Base-by-base conservation (phyloP, 345 rosid species). In the Citrus reticulata region DNA sequence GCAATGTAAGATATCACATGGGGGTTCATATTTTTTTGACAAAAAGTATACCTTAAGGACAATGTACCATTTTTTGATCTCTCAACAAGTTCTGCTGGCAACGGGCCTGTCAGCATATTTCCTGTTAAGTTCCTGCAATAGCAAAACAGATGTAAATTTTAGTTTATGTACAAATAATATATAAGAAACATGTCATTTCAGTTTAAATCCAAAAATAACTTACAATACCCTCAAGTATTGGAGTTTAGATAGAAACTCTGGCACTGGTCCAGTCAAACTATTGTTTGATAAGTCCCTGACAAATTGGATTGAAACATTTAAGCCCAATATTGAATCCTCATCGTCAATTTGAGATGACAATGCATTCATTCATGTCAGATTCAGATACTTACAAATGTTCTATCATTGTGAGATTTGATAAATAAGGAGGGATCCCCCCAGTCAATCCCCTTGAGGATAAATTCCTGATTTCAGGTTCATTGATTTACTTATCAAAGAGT, bases 401-500 rank as follows among this genome's bases (percentile, higher is more conserved):
- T 30, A 87, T 22, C 29, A 58, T 34, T 11, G 73, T 70, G 10
- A 87, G 86, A 71, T 83, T 77, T 5, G 78, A 54, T 51, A 85
- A 70, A 34, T 61, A 75, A 55, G 72, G 46, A 68, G 80, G 72
- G 67, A 87, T 74, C 61, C 49, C 78, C 22, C 83, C 89, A 1
- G n/a, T 81, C 80, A 87, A 78, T 6, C 79, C 82, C 29, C 81
- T 83, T 0, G 83, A 87, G 2, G 86, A 81, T 58, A 83, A 70
- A 34, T 81, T 68, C 81, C 87, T 82, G 69, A 55, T 37, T 62
- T 27, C 40, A 55, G 6, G 40, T 51, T 22, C 35, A 42, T 19
- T 62, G 29, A 74, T 62, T 74, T 42, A 25, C 42, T 74, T 9
- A 74, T 27, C 42, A 51, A 63, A 72, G 49, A n/a, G 30, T 35